These are phyloP conservation scores for Phytophthora fragariaefolia DNA, from an alignment of 352 stramenopile genomes.

Conservation along the genomic window DNA sequence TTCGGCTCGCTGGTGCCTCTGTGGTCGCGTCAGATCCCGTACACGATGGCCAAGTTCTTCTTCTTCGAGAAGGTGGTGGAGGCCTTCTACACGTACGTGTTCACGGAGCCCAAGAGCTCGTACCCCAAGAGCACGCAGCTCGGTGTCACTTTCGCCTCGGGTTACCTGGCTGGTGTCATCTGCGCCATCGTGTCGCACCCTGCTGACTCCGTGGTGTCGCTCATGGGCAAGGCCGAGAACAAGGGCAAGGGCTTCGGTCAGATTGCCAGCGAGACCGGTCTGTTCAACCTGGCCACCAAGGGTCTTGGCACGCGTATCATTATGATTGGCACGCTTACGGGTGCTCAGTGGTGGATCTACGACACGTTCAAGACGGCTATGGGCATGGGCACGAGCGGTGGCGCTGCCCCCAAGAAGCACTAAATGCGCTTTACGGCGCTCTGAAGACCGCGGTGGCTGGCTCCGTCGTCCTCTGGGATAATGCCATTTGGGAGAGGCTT, in stretches of 20 bases:
- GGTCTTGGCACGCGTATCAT: conserved; percentile 94
- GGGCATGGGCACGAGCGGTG: conserved; percentile 92
- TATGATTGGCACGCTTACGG: conserved; percentile 96
- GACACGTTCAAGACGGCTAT: conserved; percentile 95
- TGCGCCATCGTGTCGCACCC: conserved; percentile 99
- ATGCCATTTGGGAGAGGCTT: conserved; percentile 1
- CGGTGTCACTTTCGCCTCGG: conserved; percentile 96
- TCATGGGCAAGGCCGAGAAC: conserved; percentile 94
- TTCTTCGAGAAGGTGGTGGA: conserved; percentile 95
- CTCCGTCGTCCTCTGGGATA: background rate
- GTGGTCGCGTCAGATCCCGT: conserved; percentile 95
- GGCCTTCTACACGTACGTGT: conserved; percentile 89
- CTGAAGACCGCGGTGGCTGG: conserved; percentile 19
- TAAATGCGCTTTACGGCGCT: conserved; percentile 36
- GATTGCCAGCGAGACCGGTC: conserved; percentile 84
- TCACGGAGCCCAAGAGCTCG: conserved; percentile 91
- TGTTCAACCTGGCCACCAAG: conserved; percentile 86
- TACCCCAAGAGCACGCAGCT: conserved; percentile 96
- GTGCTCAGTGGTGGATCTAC: conserved; percentile 98
- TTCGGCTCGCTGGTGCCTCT: conserved; percentile 92
- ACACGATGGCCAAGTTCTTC: conserved; percentile 99
- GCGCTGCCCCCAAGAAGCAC: conserved; percentile 75
- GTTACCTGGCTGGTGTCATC: conserved; percentile 99
- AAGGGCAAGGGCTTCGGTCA: conserved; percentile 91
- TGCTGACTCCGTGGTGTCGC: conserved; percentile 98